Evolutionary conservation across 2,329 filamentous ascomycete species (phyloP), one percentile per base, ranked within the genome.

Genomic region (Colletotrichum sp.): DNA sequence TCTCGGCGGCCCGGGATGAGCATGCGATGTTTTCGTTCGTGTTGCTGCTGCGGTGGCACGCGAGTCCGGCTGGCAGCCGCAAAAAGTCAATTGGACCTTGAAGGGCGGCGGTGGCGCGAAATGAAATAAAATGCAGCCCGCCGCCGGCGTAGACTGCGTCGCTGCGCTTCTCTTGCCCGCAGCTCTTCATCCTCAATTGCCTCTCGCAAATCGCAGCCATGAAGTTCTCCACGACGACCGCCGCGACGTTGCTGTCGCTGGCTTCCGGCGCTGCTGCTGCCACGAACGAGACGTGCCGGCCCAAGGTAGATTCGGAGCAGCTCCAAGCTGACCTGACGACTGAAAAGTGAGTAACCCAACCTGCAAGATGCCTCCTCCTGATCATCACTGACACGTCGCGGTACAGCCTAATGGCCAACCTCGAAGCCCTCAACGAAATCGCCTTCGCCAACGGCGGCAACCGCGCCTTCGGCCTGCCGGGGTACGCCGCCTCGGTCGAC

Each of bases 391-490:
- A 78, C 71, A 13, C 0, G 3, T 16, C 12, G 65, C 13, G 30
- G 30, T 30, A 76, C 43, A 88, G 87, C 55, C 80, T 90, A 30
- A 85, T 87, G 84, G 80, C 82, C 64, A 88, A 88, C 74, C 84
- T 90, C 24, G 80, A 85, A 72, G 82, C 82, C n/a, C 84, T 90
- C n/a, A 83, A 89, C 74, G 79, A 83, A 7, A 88, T 90, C 61
- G 88, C 87, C 43, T 84, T 84, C 64, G 84, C 83, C 48, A 88
- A 90, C 77, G 87, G 88, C 2, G 88, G 88, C 8, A 90, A 90
- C 81, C 85, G 88, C 67, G 88, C 88, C n/a, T 90, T 90, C 77
- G 88, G 88, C 24, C 84, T 88, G 5, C 86, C 88, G 2, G 88
- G 88, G 7, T 90, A 87, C 78, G 84, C 82, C 34, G 87, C 88